Conservation (phyloP, 441 rosid genomes). For the Pelargonium hybrid region DNA sequence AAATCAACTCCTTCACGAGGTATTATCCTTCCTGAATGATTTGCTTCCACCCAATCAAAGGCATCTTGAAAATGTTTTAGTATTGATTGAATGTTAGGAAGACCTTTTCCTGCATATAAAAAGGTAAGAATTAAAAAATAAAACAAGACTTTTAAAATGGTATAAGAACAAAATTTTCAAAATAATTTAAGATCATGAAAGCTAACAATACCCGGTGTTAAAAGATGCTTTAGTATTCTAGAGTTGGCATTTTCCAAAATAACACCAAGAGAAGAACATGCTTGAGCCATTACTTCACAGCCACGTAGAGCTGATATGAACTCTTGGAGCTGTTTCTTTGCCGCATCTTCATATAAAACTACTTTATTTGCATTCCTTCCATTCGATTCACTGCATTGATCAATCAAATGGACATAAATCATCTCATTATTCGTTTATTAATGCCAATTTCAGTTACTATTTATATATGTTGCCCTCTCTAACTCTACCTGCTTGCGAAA, state of each 20-base stretch:
- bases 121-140: conserved; percentile 21
- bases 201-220: conserved; percentile 57
- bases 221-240: conserved; percentile 46
- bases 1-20: conserved; percentile 80
- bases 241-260: conserved; percentile 62
- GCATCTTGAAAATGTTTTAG: conserved; percentile 79
- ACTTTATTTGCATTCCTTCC: conserved; percentile 92
- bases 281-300: conserved; percentile 68
- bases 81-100: conserved; percentile 46
- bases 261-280: conserved; percentile 62
- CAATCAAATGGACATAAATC: conserved; percentile 9
- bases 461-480: conserved; percentile 13
- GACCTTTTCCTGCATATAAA: conserved; percentile 50
- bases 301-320: conserved; percentile 81
- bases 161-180: background rate
- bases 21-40: conserved; percentile 72
- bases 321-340: conserved; percentile 85
- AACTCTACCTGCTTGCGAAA: conserved; percentile 64
- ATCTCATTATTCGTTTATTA: background rate
- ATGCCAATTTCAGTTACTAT: conserved; percentile 1
- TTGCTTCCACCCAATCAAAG: conserved; percentile 94
- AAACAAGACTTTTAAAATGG: background rate
- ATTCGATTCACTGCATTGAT: conserved; percentile 61
- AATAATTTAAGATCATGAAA: conserved; percentile 14
- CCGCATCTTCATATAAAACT: conserved; percentile 76